phyloP scores from a whole-genome alignment of 2,329 filamentous ascomycete genomes.

The Cladophialophora exuberans region DNA sequence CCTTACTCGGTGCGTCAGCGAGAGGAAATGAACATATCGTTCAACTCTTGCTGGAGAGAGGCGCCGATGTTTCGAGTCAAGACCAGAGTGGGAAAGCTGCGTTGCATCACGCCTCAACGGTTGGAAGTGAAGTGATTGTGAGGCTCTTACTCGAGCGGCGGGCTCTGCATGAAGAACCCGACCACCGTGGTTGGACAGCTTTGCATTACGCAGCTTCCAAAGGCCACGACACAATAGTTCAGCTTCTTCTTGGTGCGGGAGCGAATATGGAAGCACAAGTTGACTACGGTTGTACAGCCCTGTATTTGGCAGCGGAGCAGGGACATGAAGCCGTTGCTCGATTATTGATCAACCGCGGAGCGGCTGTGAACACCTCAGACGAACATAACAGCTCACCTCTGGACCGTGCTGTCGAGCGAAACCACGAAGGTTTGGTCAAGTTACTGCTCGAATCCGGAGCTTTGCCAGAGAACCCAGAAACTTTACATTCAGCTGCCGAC shows the following conservation, averaged over 20 bases:
- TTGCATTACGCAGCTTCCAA: not conserved
- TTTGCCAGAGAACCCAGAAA: not conserved
- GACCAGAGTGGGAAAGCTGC: not conserved
- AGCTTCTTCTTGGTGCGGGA: not conserved
- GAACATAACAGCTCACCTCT: not conserved
- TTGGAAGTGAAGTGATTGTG: not conserved
- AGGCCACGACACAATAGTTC: not conserved
- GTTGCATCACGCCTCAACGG: not conserved
- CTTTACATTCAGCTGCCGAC: not conserved
- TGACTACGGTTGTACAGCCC: not conserved
- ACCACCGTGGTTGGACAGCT: not conserved
- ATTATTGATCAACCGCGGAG: not conserved
- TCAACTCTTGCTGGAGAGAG: not conserved
- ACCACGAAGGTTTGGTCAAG: not conserved
- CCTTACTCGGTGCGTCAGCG: not conserved
- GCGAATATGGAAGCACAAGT: not conserved
- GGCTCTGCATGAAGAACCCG: not conserved
- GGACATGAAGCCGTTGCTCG: not conserved
- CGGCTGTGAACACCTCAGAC: not conserved
- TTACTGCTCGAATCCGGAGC: not conserved
- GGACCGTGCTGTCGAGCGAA: not conserved
- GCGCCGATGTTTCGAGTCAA: not conserved
- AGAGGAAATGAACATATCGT: not conserved
- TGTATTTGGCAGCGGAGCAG: not conserved
- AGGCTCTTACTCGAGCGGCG: not conserved